Base-by-base conservation (phyloP, 371 early-diverging fungal genomes). In the Circinella minor region DNA sequence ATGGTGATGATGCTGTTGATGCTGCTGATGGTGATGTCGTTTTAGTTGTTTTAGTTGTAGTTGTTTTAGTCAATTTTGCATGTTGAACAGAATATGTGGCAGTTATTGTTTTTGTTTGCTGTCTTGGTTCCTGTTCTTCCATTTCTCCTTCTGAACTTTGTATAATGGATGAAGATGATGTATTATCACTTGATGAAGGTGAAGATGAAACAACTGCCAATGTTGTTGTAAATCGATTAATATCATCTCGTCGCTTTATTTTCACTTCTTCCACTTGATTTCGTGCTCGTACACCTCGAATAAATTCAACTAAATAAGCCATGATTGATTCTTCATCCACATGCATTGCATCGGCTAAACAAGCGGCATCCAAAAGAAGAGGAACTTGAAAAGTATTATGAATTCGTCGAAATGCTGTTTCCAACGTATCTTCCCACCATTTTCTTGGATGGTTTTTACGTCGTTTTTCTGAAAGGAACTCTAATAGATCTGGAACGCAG, bases 401-500 rank as follows among this genome's bases (percentile, higher is more conserved):
- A 13, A 71, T 64, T 37, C 76, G 68, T 57, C 73, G 73, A 43
- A 74, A 70, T 18, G 78, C 77, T 13, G 63, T 66, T 13, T 67
- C 46, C n/a, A 72, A 55, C 15, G 61, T 71, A 17, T 55, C 59
- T 14, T 60, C 65, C 74, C 74, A 74, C 39, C 59, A 61, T 11
- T n/a, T 39, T 59, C 51, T 69, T 51, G 57, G 43, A n/a, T 46
- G 36, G 27, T 27, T 27, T 27, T 27, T 27, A 7, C 36, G 57
- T 37, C 39, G 54, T 18, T 63, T 59, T 8, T 62, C 27, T 37
- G 48, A 61, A 55, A 72, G 54, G 55, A 75, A 66, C 4, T 74
- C 72, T 57, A 80, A 69, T 14, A 89, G 76, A 61, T 92, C 86
- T 6, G 87, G 83, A 14, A 92, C 67, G 47, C 88, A 74, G 0